A percentile compares a stretch with the other conserved stretches of the same genome.
Evolutionary conservation across 2,329 filamentous ascomycete genomes (phyloP).

Genomic region (Fusarium foetens): DNA sequence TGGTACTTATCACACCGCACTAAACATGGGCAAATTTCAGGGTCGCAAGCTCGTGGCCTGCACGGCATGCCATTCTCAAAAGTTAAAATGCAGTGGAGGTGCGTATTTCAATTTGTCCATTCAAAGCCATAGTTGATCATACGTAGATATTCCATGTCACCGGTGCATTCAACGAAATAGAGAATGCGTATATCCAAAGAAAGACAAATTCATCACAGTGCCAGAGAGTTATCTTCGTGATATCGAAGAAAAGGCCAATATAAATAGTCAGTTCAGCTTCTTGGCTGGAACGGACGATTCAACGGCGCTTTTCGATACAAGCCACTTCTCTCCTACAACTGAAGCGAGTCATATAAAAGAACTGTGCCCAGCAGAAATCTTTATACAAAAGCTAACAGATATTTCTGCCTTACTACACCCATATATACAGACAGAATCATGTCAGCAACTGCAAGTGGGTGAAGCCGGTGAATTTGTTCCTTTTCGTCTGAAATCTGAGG

Average conservation of each 20-base stretch:
- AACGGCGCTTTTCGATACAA: accelerated
- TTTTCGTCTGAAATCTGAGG: neutral
- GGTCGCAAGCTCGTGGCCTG: neutral
- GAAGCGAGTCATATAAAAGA: neutral
- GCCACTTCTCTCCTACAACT: neutral
- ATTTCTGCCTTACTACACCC: neutral
- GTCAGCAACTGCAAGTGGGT: neutral
- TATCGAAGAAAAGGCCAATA: neutral
- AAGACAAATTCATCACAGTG: neutral
- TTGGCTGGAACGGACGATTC: accelerated
- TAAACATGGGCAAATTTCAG: neutral
- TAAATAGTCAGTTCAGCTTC: neutral
- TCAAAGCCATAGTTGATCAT: neutral
- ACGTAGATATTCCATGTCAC: neutral
- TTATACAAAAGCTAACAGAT: neutral
- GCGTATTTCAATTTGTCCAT: neutral
- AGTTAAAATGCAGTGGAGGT: conserved; percentile 10
- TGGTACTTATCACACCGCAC: neutral
- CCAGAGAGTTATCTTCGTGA: neutral
- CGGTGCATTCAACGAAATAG: neutral
- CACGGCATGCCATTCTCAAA: neutral
- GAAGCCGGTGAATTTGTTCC: neutral
- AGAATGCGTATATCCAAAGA: conserved; percentile 1
- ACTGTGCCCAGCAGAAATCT: neutral
- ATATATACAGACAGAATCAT: neutral